Conservation (phyloP, 106 monocot species). For the Dioscorea zingiberensis region DNA sequence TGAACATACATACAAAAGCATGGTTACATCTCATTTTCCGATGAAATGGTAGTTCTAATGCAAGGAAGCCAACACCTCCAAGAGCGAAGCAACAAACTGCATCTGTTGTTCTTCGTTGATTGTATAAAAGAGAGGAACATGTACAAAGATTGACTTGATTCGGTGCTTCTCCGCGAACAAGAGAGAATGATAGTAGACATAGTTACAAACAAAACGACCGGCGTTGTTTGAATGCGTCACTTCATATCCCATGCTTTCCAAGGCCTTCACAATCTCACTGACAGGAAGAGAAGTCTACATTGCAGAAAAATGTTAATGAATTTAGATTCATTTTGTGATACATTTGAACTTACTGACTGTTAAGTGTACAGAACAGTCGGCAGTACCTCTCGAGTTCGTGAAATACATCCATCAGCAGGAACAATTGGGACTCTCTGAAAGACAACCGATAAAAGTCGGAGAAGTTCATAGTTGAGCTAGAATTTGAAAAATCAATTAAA, state of each 20-base stretch:
- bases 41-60: too few species aligned
- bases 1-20: too few species aligned
- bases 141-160: constrained; percentile 75
- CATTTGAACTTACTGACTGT: too few species aligned
- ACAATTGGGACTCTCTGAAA: constrained; percentile 39
- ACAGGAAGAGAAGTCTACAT: constrained; percentile 66
- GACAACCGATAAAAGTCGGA: not conserved
- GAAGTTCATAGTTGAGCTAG: too few species aligned
- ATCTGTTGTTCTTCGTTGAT: constrained; percentile 82
- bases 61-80: constrained; percentile 68
- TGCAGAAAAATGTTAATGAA: too few species aligned
- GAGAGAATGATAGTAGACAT: constrained; percentile 83
- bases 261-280: constrained; percentile 30
- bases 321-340: too few species aligned
- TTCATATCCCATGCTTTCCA: constrained; percentile 49
- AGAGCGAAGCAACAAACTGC: constrained; percentile 74
- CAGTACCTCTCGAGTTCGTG: constrained; percentile 33
- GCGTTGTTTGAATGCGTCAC: constrained; percentile 65
- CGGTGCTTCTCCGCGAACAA: constrained; percentile 62
- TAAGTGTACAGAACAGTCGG: too few species aligned
- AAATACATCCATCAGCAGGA: constrained; percentile 36
- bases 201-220: constrained; percentile 84
- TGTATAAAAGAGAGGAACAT: constrained; percentile 79
- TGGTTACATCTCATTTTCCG: too few species aligned
- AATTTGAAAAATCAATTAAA: too few species aligned